Evolutionary conservation across 2,329 filamentous ascomycete genomes (phyloP).

Genomic region (Claviceps cyperi): DNA sequence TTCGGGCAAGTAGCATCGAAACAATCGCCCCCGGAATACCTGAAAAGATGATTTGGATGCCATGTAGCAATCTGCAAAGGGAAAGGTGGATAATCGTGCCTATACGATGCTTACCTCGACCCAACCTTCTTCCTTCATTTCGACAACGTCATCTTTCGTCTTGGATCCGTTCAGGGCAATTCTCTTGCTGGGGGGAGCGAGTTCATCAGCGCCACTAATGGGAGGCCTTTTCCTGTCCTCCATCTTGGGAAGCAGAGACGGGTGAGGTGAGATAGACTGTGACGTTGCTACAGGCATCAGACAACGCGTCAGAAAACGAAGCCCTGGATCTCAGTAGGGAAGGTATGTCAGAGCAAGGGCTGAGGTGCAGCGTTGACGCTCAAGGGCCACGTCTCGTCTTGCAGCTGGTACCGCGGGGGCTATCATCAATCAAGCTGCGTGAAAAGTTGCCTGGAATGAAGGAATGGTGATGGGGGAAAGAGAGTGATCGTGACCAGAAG

Average conservation of each 20-base stretch:
- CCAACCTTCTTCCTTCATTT: slow-evolving; percentile 46
- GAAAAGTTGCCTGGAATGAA: slow-evolving; percentile 17
- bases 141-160: slow-evolving; percentile 38
- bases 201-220: slow-evolving; percentile 62
- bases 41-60: slow-evolving; percentile 3
- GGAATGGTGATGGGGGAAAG: slow-evolving; percentile 16
- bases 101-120: slow-evolving; percentile 47
- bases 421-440: slow-evolving; percentile 22
- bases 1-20: not conserved
- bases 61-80: slow-evolving; percentile 5
- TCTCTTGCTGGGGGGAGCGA: slow-evolving; percentile 80
- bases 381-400: slow-evolving; percentile 22
- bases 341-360: slow-evolving; percentile 14
- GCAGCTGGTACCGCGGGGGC: slow-evolving; percentile 15
- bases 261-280: slow-evolving; percentile 53
- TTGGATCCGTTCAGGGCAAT: slow-evolving; percentile 73
- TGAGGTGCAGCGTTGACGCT: slow-evolving; percentile 13
- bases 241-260: slow-evolving; percentile 85
- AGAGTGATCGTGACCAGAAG: slow-evolving; percentile 21
- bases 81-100: slow-evolving; percentile 12
- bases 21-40: slow-evolving; percentile 1
- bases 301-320: slow-evolving; percentile 25
- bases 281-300: slow-evolving; percentile 82
- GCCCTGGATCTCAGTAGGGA: slow-evolving; percentile 26
- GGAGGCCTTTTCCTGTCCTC: slow-evolving; percentile 98